A percentile compares a stretch with the other conserved stretches of the same genome.
Conservation (phyloP, 495 filamentous ascomycete genomes). For the Penicillium soppii region DNA sequence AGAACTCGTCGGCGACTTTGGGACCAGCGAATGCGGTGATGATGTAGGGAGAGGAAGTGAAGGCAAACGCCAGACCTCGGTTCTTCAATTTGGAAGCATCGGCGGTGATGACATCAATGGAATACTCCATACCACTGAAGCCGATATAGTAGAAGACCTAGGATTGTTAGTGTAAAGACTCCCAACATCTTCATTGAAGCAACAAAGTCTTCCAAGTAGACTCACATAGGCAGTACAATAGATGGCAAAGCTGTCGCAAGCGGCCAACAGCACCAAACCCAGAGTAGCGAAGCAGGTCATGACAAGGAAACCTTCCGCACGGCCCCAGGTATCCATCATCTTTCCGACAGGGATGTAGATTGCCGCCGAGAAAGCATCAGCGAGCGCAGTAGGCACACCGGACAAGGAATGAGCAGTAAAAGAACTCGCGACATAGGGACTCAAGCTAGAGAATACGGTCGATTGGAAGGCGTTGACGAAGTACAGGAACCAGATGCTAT, state of each 20-base stretch:
- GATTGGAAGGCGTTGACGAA: constrained; percentile 16
- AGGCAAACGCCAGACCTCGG: constrained; percentile 54
- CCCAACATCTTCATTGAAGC: too few relatives aligned
- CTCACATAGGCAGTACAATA: constrained; percentile 37
- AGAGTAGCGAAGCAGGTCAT: constrained; percentile 28
- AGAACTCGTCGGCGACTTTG: constrained; percentile 41
- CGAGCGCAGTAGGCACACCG: constrained; percentile 23
- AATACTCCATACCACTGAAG: constrained; percentile 49
- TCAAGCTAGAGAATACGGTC: constrained; percentile 16
- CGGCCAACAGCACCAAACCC: constrained; percentile 46
- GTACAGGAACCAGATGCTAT: constrained; percentile 18
- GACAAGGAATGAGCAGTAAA: constrained; percentile 30
- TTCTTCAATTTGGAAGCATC: constrained; percentile 57
- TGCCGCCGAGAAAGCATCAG: constrained; percentile 53
- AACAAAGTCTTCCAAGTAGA: too few relatives aligned
- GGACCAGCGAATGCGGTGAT: constrained; percentile 52
- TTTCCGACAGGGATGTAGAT: constrained; percentile 61
- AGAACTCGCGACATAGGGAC: constrained; percentile 25
- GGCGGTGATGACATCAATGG: constrained; percentile 52
- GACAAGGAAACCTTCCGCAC: constrained; percentile 48
- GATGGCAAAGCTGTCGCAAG: constrained; percentile 38
- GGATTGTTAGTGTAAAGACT: too few relatives aligned
- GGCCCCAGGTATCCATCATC: constrained; percentile 62
- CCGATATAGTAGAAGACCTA: constrained; percentile 48
- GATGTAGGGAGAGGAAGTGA: constrained; percentile 55